Base-by-base conservation (phyloP, 2,329 filamentous ascomycete genomes). In the Teratosphaeria zuluensis region DNA sequence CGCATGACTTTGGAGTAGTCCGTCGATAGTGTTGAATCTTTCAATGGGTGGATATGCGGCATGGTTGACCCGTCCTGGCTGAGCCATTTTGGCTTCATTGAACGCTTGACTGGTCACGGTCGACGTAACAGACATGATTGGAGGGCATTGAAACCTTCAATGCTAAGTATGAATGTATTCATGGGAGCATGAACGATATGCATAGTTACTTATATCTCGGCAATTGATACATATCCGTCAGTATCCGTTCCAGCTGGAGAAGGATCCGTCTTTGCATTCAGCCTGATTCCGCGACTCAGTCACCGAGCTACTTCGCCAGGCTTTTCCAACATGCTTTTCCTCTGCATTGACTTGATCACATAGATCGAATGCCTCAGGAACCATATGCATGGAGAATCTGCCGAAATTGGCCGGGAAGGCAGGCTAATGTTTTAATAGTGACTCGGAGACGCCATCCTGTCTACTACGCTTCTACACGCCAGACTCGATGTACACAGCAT, bases 1-100 rank as follows among this genome's bases (percentile, higher is more conserved):
- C 21, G 69, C 70, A 59, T 70, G 67, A n/a, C 60, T 65, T 55
- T 66, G 66, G 19, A 72, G 63, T 7, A 72, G 51, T 30, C 70
- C 69, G 53, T 71, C 69, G 56, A 72, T 70, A 2, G 70, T 72
- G 12, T 61, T 56, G 63, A 66, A 70, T 14, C 58, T 58, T 31
- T 65, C 62, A 19, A 65, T 64, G 6, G 67, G 63, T n/a, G 67
- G 61, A 56, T 68, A 66, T n/a, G 56, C 55, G 24, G 55, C 35
- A 38, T 55, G 54, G 11, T 21, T 48, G 42, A 48, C 19, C n/a
- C 42, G 4, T 16, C 42, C 42, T 21, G 42, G 42, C 16, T 21
- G 42, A 19, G 42, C 19, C 16, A 19, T 5, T 21, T 19, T n/a
- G 16, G 16, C n/a, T 48, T 48, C 42, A 19, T 16, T 21, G 16